A percentile compares a stretch with the other conserved stretches of the same genome.
Evolutionary conservation across 768 basidiomycete species (phyloP).

Genomic region (Gymnopilus junonius): DNA sequence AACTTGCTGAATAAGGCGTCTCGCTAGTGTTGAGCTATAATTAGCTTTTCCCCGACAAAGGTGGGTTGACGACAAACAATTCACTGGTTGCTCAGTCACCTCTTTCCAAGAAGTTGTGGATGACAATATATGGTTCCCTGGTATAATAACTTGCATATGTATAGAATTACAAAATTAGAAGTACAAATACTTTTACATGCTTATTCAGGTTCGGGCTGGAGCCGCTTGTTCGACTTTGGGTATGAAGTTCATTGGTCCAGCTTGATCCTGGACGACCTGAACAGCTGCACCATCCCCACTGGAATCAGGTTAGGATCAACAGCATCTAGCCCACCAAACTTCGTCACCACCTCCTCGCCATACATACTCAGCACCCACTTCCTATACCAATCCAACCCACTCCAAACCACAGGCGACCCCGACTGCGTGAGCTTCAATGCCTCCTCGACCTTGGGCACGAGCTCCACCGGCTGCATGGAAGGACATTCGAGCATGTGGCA

Average conservation of each 20-base stretch:
- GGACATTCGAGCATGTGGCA: constrained; percentile 26
- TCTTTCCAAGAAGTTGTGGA: no score
- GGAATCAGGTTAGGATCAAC: constrained; percentile 46
- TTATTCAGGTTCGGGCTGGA: no score
- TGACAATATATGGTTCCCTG: no score
- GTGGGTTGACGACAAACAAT: not conserved
- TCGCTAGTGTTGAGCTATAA: not conserved
- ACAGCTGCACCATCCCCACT: constrained; percentile 44
- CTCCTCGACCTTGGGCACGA: constrained; percentile 15
- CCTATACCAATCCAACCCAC: constrained; percentile 31
- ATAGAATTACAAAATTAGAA: not conserved
- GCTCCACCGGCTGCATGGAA: constrained; percentile 1
- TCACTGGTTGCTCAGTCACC: no score
- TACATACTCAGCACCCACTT: constrained; percentile 43
- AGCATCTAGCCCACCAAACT: constrained; percentile 42
- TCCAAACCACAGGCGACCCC: not conserved
- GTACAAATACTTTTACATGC: not conserved
- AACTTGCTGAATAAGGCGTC: no score
- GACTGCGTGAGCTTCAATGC: constrained; percentile 9
- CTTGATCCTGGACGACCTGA: constrained; percentile 36
- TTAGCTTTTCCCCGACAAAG: not conserved
- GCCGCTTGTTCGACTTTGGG: no score
- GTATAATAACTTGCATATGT: not conserved
- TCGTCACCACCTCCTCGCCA: constrained; percentile 41
- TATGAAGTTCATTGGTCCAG: constrained; percentile 35